A percentile compares a stretch with the other conserved stretches of the same genome.
Evolutionary conservation across 306 rosid genomes (phyloP).

Genomic region (Ziziphus jujuba): DNA sequence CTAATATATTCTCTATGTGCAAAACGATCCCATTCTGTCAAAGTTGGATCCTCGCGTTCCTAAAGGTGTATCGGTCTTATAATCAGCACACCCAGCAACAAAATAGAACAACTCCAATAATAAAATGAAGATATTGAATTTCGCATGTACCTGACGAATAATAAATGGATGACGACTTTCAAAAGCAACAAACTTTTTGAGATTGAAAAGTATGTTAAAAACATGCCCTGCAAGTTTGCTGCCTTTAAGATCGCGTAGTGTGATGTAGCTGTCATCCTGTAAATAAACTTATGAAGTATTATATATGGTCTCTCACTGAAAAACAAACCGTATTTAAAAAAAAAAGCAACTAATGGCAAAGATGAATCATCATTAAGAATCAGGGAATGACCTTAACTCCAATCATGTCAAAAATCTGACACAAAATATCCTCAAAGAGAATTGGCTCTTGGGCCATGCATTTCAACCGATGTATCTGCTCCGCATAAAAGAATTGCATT

Average conservation of each 20-base stretch:
- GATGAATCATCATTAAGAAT: constrained; percentile 17
- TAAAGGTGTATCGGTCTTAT: constrained; percentile 18
- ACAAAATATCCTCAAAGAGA: constrained; percentile 88
- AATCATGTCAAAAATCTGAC: constrained; percentile 91
- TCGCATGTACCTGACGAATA: constrained; percentile 76
- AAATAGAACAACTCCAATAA: background rate
- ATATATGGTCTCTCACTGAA: background rate
- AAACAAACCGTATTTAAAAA: background rate
- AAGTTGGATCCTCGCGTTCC: constrained; percentile 92
- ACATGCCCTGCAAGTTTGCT: constrained; percentile 84
- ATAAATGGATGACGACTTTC: constrained; percentile 94
- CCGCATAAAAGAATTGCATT: constrained; percentile 92
- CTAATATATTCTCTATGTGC: constrained; percentile 96
- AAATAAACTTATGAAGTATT: background rate
- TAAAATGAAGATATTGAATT: background rate
- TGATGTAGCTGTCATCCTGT: constrained; percentile 72
- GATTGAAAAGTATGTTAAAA: constrained; percentile 86
- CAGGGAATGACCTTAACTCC: constrained; percentile 66
- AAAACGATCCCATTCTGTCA: constrained; percentile 97
- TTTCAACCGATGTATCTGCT: constrained; percentile 93
- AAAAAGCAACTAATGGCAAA: too few species aligned
- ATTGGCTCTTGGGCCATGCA: constrained; percentile 98
- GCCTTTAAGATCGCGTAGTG: constrained; percentile 76
- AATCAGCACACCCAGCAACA: background rate
- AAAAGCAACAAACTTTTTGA: constrained; percentile 90